Conservation (phyloP, 352 stramenopile genomes). For the Globisporangium lucens region DNA sequence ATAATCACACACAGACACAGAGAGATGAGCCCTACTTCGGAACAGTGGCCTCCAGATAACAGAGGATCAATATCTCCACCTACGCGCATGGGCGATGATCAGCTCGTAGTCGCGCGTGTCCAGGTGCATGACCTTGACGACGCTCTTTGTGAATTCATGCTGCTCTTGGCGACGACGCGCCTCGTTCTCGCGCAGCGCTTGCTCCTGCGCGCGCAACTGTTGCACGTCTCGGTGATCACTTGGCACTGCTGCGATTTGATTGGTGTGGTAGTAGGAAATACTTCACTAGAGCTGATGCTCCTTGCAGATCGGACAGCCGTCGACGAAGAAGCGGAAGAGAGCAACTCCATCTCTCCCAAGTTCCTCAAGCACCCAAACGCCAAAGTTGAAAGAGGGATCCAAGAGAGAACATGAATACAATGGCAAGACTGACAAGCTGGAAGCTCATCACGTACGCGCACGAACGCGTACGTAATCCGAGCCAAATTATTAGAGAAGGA, state of each 20-base stretch:
- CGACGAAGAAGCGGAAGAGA: not conserved
- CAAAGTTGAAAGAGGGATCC: no score
- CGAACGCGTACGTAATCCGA: not conserved
- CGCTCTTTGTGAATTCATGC: slow-evolving; percentile 38
- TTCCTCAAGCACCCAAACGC: not conserved
- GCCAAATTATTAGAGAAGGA: no score
- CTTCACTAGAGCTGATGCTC: not conserved
- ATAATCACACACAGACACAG: not conserved
- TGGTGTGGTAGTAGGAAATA: not conserved
- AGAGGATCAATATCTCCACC: not conserved
- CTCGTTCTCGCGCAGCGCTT: slow-evolving; percentile 17
- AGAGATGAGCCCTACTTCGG: not conserved
- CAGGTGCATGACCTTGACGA: slow-evolving; percentile 52
- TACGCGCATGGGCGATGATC: slow-evolving; percentile 37
- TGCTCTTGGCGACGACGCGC: slow-evolving; percentile 23
- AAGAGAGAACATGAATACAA: no score
- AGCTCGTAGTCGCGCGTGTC: slow-evolving; percentile 32
- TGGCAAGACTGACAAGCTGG: no score
- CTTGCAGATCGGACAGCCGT: not conserved
- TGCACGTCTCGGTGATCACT: slow-evolving; percentile 36
- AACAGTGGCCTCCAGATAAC: no score
- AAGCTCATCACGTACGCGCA: not conserved
- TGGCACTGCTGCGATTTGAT: slow-evolving; percentile 5
- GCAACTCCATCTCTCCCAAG: not conserved
- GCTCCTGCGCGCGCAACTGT: slow-evolving; percentile 18